These are phyloP conservation scores for Cercophora samala DNA, from an alignment of 495 filamentous ascomycete genomes.

Conservation along the genomic window DNA sequence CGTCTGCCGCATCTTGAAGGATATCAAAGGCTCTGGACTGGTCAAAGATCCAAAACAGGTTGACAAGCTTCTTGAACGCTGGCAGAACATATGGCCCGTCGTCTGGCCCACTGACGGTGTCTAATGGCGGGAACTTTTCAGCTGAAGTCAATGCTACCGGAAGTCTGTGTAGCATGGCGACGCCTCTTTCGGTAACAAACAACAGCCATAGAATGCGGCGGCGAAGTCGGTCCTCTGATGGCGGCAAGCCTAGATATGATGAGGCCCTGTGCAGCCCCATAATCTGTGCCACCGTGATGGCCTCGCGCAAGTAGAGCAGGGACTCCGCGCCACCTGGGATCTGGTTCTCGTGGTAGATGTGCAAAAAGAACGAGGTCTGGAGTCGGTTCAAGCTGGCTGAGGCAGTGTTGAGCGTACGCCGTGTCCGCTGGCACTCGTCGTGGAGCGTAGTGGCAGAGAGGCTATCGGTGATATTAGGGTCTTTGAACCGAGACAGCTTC, in stretches of 20 bases:
- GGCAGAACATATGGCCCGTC: slow-evolving; percentile 37
- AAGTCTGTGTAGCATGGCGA: slow-evolving; percentile 46
- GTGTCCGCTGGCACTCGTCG: slow-evolving; percentile 23
- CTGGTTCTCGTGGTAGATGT: slow-evolving; percentile 47
- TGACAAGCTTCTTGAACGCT: slow-evolving; percentile 45
- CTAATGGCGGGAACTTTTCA: slow-evolving; percentile 31
- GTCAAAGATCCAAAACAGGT: slow-evolving; percentile 43
- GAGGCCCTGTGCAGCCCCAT: slow-evolving; percentile 41
- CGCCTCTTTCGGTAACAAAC: slow-evolving; percentile 47
- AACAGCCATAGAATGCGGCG: slow-evolving; percentile 45
- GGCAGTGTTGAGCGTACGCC: slow-evolving; percentile 19
- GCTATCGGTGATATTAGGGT: slow-evolving; percentile 25
- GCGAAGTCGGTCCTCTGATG: slow-evolving; percentile 37
- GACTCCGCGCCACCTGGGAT: slow-evolving; percentile 41
- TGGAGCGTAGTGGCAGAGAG: slow-evolving; percentile 28
- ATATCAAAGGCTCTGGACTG: slow-evolving; percentile 41
- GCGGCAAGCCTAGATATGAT: slow-evolving; percentile 31
- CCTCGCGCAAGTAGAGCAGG: slow-evolving; percentile 42
- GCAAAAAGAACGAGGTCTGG: slow-evolving; percentile 45
- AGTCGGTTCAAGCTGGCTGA: slow-evolving; percentile 29
- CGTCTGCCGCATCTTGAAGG: slow-evolving; percentile 35
- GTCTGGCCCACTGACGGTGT: slow-evolving; percentile 22
- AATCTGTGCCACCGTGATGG: slow-evolving; percentile 47
- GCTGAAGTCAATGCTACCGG: slow-evolving; percentile 39
- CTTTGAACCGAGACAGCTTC: slow-evolving; percentile 35